phyloP scores from a whole-genome alignment of 2,329 filamentous ascomycete genomes.

The Metarhizium anisopliae region DNA sequence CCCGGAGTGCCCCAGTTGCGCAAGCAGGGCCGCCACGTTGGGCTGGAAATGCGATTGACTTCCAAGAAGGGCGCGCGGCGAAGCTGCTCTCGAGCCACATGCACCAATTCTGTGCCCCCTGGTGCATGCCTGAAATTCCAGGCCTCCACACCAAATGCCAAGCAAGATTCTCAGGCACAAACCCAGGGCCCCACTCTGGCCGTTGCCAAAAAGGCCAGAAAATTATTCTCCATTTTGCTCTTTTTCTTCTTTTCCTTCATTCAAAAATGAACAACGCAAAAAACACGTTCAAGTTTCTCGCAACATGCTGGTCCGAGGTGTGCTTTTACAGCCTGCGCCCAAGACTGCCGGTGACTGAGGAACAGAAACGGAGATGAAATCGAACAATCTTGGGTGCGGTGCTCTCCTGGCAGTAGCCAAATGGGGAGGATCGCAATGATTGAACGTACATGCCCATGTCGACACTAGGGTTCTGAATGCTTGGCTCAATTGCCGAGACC shows the following conservation, averaged over 20 bases:
- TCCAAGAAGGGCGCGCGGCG: no score
- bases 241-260: constrained; percentile 20
- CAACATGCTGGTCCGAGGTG: constrained; percentile 37
- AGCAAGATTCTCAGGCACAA: background rate
- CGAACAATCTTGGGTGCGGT: constrained; percentile 53
- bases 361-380: constrained; percentile 44
- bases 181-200: background rate
- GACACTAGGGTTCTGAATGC: background rate
- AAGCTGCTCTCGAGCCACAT: background rate
- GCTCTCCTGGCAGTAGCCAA: constrained; percentile 34
- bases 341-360: constrained; percentile 38
- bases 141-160: background rate
- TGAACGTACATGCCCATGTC: constrained; percentile 39
- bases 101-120: background rate
- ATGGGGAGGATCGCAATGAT: constrained; percentile 52
- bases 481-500: no score
- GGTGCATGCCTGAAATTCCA: background rate
- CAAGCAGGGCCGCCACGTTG: no score
- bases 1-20: no score
- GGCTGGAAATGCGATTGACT: no score
- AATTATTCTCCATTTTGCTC: constrained; percentile 10
- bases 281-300: constrained; percentile 32
- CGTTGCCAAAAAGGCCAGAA: constrained; percentile 4
- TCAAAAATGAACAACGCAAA: constrained; percentile 40
- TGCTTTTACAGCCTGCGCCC: constrained; percentile 28